Conservation (phyloP, 2,329 filamentous ascomycete genomes). For the Trichoderma harzianum region DNA sequence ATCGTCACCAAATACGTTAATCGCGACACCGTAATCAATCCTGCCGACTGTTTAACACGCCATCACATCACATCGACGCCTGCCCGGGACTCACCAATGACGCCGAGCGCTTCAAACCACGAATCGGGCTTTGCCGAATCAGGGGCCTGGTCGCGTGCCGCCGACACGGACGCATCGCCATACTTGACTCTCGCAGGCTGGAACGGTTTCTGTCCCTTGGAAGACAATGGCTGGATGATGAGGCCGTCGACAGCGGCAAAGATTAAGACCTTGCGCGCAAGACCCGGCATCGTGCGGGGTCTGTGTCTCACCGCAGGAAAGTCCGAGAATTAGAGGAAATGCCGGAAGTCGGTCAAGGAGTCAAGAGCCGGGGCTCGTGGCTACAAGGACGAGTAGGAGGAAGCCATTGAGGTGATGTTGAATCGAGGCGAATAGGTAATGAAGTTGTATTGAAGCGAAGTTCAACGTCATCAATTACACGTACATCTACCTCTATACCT, state of each 20-base stretch:
- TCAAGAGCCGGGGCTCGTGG: conserved; percentile 6
- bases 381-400: background rate
- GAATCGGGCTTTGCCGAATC: conserved; percentile 44
- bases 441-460: background rate
- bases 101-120: conserved; percentile 58
- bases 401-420: conserved; percentile 12
- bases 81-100: conserved; percentile 47
- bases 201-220: conserved; percentile 54
- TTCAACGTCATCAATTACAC: conserved; percentile 14
- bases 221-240: conserved; percentile 68
- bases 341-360: background rate
- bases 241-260: conserved; percentile 80
- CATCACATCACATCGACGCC: background rate
- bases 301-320: background rate
- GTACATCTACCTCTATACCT: background rate
- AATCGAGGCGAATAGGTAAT: background rate
- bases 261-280: conserved; percentile 77
- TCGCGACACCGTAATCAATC: conserved; percentile 77
- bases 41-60: conserved; percentile 43
- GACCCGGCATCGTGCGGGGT: conserved; percentile 60
- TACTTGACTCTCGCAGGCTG: conserved; percentile 70
- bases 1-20: conserved; percentile 84
- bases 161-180: conserved; percentile 49
- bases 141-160: conserved; percentile 44
- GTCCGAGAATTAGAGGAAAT: background rate